A percentile compares a stretch with the other conserved stretches of the same genome.
Conservation (phyloP, 345 rosid species). For the Salix arbutifolia region DNA sequence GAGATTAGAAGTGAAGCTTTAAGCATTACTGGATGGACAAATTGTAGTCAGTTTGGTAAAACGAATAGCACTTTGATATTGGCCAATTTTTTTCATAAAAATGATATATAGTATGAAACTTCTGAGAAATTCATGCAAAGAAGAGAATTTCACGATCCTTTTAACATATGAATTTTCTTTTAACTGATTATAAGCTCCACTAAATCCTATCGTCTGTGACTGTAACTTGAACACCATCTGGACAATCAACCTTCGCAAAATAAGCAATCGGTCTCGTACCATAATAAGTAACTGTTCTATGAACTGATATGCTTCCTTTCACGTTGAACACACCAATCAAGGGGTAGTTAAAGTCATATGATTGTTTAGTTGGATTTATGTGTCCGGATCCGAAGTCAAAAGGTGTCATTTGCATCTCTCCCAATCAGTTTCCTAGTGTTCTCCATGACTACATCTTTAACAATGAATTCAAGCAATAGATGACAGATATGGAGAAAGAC, state of each 20-base stretch:
- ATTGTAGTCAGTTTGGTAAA: background rate
- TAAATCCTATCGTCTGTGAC: background rate
- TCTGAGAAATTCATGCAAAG: no score
- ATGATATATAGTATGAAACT: no score
- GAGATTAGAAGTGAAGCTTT: no score
- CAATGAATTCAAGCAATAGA: background rate
- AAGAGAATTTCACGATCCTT: background rate
- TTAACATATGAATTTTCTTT: background rate
- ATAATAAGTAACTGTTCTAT: slow-evolving; percentile 40
- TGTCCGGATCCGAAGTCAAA: slow-evolving; percentile 61
- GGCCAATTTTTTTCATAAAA: no score
- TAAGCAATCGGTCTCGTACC: slow-evolving; percentile 31
- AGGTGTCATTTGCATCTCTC: slow-evolving; percentile 45
- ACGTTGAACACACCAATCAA: slow-evolving; percentile 43
- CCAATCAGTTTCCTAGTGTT: slow-evolving; percentile 23
- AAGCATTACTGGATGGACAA: no score
- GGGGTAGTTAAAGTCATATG: slow-evolving; percentile 46
- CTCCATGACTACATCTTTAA: slow-evolving; percentile 36
- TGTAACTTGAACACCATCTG: slow-evolving; percentile 32
- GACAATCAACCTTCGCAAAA: slow-evolving; percentile 28
- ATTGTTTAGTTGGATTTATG: slow-evolving; percentile 28
- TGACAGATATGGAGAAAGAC: background rate
- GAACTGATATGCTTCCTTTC: slow-evolving; percentile 38
- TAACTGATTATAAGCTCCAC: background rate
- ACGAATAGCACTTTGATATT: background rate